phyloP scores from a whole-genome alignment of 2,329 filamentous ascomycete genomes.

The Xylariaceae sp. region DNA sequence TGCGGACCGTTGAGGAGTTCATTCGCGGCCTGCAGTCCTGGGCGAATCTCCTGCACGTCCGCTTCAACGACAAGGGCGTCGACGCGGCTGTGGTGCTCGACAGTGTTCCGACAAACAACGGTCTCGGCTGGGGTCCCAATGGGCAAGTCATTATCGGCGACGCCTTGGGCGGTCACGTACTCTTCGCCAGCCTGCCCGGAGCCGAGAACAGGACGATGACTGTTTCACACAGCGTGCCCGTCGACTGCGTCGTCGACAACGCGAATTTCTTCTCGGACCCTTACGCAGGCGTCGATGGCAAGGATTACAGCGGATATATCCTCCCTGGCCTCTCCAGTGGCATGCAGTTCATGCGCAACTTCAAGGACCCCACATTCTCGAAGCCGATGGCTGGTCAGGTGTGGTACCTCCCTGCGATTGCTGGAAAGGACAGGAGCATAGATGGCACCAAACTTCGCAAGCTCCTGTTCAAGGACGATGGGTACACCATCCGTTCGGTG shows the following conservation, averaged over 20 bases:
- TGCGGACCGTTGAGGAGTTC: slow-evolving; percentile 44
- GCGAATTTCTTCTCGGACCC: slow-evolving; percentile 53
- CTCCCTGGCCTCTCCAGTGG: slow-evolving; percentile 41
- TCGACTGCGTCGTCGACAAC: slow-evolving; percentile 49
- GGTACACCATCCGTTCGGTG: slow-evolving; percentile 41
- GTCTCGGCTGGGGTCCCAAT: slow-evolving; percentile 44
- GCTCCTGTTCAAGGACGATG: slow-evolving; percentile 54
- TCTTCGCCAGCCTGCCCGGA: slow-evolving; percentile 32
- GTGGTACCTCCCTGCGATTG: slow-evolving; percentile 32
- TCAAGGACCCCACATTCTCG: slow-evolving; percentile 31
- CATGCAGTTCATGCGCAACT: slow-evolving; percentile 32
- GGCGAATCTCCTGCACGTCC: slow-evolving; percentile 45
- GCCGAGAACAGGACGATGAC: slow-evolving; percentile 30
- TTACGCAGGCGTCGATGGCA: slow-evolving; percentile 34
- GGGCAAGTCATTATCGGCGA: slow-evolving; percentile 40
- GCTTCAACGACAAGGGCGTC: slow-evolving; percentile 33
- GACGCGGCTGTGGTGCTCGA: slow-evolving; percentile 39
- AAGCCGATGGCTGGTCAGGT: slow-evolving; percentile 40
- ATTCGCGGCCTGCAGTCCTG: slow-evolving; percentile 36
- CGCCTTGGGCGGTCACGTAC: slow-evolving; percentile 41
- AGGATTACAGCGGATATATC: slow-evolving; percentile 50
- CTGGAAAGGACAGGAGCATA: slow-evolving; percentile 8
- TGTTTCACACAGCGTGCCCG: slow-evolving; percentile 37
- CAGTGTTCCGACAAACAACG: slow-evolving; percentile 50
- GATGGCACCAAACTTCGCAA: slow-evolving; percentile 36